A percentile compares a stretch with the other conserved stretches of the same genome.
Conservation (phyloP, 805 yeast genomes). For the Helenozyma rhizophorensis region DNA sequence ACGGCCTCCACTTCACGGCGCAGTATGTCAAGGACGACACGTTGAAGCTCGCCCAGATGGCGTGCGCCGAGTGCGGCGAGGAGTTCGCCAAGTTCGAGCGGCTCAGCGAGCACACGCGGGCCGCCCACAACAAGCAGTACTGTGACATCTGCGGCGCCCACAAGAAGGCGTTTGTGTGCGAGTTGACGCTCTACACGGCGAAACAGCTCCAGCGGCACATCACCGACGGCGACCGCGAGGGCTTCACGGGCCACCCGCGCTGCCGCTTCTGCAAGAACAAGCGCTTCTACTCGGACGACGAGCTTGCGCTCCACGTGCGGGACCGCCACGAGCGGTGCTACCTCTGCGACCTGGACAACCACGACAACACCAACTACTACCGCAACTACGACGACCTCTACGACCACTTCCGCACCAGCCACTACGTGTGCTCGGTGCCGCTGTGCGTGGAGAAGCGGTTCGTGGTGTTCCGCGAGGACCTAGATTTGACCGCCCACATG, state of each 20-base stretch:
- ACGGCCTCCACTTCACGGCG: slow-evolving; percentile 59
- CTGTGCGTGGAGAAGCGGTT: slow-evolving; percentile 83
- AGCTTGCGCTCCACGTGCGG: slow-evolving; percentile 74
- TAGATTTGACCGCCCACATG: slow-evolving; percentile 87
- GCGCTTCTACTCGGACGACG: slow-evolving; percentile 86
- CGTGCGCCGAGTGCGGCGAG: slow-evolving; percentile 51
- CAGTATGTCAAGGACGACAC: slow-evolving; percentile 45
- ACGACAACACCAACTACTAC: slow-evolving; percentile 60
- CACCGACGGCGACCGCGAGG: slow-evolving; percentile 63
- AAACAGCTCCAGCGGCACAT: slow-evolving; percentile 69
- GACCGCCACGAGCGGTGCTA: slow-evolving; percentile 85
- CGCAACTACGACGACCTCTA: slow-evolving; percentile 70
- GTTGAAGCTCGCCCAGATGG: slow-evolving; percentile 45
- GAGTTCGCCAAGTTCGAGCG: slow-evolving; percentile 49
- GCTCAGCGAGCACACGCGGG: slow-evolving; percentile 60
- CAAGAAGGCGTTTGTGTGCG: slow-evolving; percentile 73
- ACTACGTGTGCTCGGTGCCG: slow-evolving; percentile 73
- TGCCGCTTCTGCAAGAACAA: slow-evolving; percentile 75
- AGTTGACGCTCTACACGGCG: slow-evolving; percentile 57
- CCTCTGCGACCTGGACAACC: slow-evolving; percentile 73
- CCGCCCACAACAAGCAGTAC: slow-evolving; percentile 56
- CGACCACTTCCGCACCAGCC: slow-evolving; percentile 68
- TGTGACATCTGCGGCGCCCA: slow-evolving; percentile 77
- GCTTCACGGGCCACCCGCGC: slow-evolving; percentile 84
- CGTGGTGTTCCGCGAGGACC: slow-evolving; percentile 83